These are phyloP conservation scores for Salvia hispanica DNA, from an alignment of 257 asterid genomes.

Conservation along the genomic window DNA sequence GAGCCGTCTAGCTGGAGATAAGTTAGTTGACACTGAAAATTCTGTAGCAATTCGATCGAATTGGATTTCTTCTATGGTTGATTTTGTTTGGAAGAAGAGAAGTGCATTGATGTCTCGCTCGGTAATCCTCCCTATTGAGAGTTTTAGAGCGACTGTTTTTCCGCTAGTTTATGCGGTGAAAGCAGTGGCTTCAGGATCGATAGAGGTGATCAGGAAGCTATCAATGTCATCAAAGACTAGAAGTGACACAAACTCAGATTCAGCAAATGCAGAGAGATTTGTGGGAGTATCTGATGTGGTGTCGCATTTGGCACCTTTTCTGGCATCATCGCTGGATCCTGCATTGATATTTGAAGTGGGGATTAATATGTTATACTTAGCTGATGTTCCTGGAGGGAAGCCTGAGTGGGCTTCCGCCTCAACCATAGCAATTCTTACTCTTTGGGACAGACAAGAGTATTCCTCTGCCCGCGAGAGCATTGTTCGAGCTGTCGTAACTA, in stretches of 20 bases:
- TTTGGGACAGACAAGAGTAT: conserved; percentile 97
- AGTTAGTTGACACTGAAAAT: conserved; percentile 86
- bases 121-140: conserved; percentile 79
- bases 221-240: conserved; percentile 63
- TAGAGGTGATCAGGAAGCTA: conserved; percentile 81
- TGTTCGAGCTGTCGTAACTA: conserved; percentile 89
- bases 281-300: conserved; percentile 92
- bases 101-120: conserved; percentile 78
- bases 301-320: conserved; percentile 87
- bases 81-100: conserved; percentile 82
- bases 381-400: conserved; percentile 98
- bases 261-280: conserved; percentile 67
- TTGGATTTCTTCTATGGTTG: conserved; percentile 87
- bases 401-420: conserved; percentile 98
- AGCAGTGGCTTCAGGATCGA: conserved; percentile 85
- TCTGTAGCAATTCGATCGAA: conserved; percentile 91
- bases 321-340: conserved; percentile 88
- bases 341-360: conserved; percentile 94
- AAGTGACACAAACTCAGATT: conserved; percentile 36
- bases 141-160: conserved; percentile 75
- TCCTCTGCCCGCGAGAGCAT: conserved; percentile 93
- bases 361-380: conserved; percentile 89
- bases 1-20: conserved; percentile 96
- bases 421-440: conserved; percentile 90
- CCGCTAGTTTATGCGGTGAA: conserved; percentile 86